Conservation (phyloP, 2,329 filamentous ascomycete species). For the Fonsecaea nubica region DNA sequence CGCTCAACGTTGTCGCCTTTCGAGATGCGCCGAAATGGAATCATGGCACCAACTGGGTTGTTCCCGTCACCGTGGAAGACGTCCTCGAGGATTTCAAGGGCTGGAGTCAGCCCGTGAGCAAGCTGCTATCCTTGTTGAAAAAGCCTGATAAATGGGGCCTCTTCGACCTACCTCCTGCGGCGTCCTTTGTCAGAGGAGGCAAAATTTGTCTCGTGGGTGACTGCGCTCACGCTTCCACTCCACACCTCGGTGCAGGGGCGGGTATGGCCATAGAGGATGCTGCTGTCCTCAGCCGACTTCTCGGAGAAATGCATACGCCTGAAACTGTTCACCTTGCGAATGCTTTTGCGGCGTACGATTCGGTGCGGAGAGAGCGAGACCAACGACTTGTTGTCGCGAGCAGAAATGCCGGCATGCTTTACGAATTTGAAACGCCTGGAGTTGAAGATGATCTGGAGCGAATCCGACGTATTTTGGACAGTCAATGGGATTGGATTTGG, state of each 20-base stretch:
- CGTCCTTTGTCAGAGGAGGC: conserved; percentile 14
- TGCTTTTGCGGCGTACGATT: conserved; percentile 15
- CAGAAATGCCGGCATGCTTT: conserved; percentile 6
- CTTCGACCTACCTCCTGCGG: conserved; percentile 15
- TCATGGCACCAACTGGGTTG: conserved; percentile 14
- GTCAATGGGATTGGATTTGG: conserved; percentile 21
- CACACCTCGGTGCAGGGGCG: conserved; percentile 19
- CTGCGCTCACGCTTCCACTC: conserved; percentile 19
- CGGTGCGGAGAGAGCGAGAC: conserved; percentile 7
- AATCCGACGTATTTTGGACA: background rate
- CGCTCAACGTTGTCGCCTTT: conserved; percentile 20
- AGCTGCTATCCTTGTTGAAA: conserved; percentile 12
- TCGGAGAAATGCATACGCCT: conserved; percentile 12
- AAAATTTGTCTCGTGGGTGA: conserved; percentile 15
- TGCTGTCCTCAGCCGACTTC: conserved; percentile 18
- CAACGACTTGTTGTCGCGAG: conserved; percentile 11
- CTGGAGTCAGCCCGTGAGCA: conserved; percentile 14
- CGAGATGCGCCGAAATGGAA: conserved; percentile 10
- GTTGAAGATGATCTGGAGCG: conserved; percentile 8
- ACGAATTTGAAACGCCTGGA: conserved; percentile 11
- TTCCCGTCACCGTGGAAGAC: conserved; percentile 12
- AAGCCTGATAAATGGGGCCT: conserved; percentile 16
- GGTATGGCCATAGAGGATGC: conserved; percentile 21
- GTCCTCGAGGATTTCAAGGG: conserved; percentile 19
- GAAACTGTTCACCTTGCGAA: background rate